Evolutionary conservation across 495 filamentous ascomycete species (phyloP).

Genomic region (Tuber aestivum): DNA sequence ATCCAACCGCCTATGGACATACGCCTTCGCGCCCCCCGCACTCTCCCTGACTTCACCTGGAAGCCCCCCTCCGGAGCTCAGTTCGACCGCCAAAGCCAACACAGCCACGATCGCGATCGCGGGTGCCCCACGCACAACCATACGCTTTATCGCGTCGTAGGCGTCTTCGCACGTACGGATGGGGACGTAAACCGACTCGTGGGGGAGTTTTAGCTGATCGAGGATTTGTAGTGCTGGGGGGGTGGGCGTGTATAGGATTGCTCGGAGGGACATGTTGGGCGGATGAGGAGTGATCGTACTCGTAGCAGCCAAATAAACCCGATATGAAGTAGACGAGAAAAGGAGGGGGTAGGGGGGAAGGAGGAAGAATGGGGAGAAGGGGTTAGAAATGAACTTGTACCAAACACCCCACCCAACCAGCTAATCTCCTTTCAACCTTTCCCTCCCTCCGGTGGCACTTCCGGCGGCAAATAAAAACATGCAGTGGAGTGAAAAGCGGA

Average conservation of each 20-base stretch:
- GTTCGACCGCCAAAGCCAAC: conserved; percentile 72
- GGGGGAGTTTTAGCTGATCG: conserved; percentile 86
- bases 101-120: conserved; percentile 97
- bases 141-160: conserved; percentile 85
- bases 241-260: conserved; percentile 70
- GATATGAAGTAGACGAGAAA: not conserved
- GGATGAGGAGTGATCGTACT: not conserved
- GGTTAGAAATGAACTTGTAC: not conserved
- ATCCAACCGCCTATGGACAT: conserved; percentile 67
- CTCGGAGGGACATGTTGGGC: conserved; percentile 54
- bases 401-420: not conserved
- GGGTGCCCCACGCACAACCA: conserved; percentile 89
- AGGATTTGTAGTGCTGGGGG: conserved; percentile 74
- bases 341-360: not conserved
- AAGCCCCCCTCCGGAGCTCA: conserved; percentile 40
- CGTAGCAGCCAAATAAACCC: not conserved
- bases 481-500: not conserved
- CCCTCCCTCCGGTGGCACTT: not conserved
- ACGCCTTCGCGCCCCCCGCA: conserved; percentile 55
- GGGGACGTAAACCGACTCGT: conserved; percentile 70
- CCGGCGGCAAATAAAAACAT: not conserved
- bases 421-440: not conserved
- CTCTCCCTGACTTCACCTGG: conserved; percentile 23
- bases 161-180: conserved; percentile 72
- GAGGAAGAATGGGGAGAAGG: not conserved